phyloP scores from a whole-genome alignment of 371 early-diverging fungal genomes.

The Aphelidium insulamus region DNA sequence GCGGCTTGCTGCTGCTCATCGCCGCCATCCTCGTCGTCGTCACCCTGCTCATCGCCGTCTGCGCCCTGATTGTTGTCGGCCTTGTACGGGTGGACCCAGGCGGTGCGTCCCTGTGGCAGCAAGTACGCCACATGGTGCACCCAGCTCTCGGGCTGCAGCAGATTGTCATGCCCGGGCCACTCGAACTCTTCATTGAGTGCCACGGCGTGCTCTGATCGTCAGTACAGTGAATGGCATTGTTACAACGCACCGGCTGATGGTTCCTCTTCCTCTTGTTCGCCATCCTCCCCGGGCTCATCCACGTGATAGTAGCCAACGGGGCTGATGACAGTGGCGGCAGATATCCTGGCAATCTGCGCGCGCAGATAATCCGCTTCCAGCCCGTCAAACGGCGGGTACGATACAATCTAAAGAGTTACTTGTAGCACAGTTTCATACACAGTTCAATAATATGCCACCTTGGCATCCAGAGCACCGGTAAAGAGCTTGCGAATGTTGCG shows the following conservation, averaged over 20 bases:
- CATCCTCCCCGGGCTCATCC: slow-evolving; percentile 18
- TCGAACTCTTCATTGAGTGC: slow-evolving; percentile 28
- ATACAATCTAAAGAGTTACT: slow-evolving; percentile 8
- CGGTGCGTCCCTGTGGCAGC: slow-evolving; percentile 22
- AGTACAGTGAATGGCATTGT: not conserved
- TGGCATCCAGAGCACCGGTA: slow-evolving; percentile 18
- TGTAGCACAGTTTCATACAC: not conserved
- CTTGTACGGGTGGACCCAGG: slow-evolving; percentile 19
- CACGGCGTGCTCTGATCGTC: too few relatives aligned
- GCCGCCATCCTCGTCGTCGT: slow-evolving; percentile 7
- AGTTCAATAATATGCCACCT: slow-evolving; percentile 6
- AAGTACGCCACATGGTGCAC: slow-evolving; percentile 29
- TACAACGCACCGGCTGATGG: too few relatives aligned
- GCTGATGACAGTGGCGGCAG: slow-evolving; percentile 20
- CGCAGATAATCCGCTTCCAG: slow-evolving; percentile 26
- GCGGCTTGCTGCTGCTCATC: not conserved
- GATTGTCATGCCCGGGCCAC: slow-evolving; percentile 11
- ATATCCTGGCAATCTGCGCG: slow-evolving; percentile 27
- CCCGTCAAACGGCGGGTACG: slow-evolving; percentile 20
- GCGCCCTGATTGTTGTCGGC: slow-evolving; percentile 9
- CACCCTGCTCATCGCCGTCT: slow-evolving; percentile 2
- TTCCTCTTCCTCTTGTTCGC: slow-evolving; percentile 11
- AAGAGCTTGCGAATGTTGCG: slow-evolving; percentile 19
- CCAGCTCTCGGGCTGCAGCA: slow-evolving; percentile 17
- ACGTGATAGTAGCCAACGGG: slow-evolving; percentile 25